These are phyloP conservation scores for Fibroporia radiculosa DNA, from an alignment of 768 basidiomycete species.

Conservation along the genomic window DNA sequence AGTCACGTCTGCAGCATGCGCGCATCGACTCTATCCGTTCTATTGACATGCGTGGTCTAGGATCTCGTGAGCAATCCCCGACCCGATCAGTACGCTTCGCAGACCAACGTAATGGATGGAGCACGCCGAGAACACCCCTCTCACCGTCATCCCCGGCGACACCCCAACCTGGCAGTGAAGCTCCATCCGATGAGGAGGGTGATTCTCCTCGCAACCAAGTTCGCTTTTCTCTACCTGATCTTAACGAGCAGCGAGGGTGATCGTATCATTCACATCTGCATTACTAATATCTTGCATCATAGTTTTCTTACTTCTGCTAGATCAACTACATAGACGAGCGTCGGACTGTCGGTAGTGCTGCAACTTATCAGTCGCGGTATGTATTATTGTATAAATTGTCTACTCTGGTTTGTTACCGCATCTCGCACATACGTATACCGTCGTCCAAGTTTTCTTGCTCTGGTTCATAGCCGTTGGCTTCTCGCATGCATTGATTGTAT, in stretches of 20 bases:
- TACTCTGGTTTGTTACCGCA: too few relatives aligned
- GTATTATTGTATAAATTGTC: too few relatives aligned
- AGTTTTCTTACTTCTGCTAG: too few relatives aligned
- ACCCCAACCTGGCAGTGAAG: conserved; percentile 12
- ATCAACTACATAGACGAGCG: too few relatives aligned
- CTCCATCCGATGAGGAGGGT: conserved; percentile 15
- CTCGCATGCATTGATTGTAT: conserved; percentile 4
- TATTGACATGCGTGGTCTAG: conserved; percentile 8
- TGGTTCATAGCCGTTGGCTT: neutral
- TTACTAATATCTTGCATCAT: too few relatives aligned
- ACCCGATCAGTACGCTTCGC: conserved; percentile 41
- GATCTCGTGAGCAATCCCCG: conserved; percentile 35
- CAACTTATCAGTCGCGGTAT: too few relatives aligned
- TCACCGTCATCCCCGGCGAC: conserved; percentile 15
- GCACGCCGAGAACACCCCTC: conserved; percentile 13
- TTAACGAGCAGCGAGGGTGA: neutral
- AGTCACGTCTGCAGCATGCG: conserved; percentile 17
- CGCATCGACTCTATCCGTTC: conserved; percentile 25
- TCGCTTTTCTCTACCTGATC: conserved; percentile 14
- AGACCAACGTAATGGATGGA: conserved; percentile 22
- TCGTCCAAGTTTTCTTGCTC: conserved; percentile 1
- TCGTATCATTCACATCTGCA: neutral
- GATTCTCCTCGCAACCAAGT: conserved; percentile 16
- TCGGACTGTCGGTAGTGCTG: too few relatives aligned
- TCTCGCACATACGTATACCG: conserved; percentile 1